Conservation (phyloP, 2,329 filamentous ascomycete species). For the Botrytis byssoidea region DNA sequence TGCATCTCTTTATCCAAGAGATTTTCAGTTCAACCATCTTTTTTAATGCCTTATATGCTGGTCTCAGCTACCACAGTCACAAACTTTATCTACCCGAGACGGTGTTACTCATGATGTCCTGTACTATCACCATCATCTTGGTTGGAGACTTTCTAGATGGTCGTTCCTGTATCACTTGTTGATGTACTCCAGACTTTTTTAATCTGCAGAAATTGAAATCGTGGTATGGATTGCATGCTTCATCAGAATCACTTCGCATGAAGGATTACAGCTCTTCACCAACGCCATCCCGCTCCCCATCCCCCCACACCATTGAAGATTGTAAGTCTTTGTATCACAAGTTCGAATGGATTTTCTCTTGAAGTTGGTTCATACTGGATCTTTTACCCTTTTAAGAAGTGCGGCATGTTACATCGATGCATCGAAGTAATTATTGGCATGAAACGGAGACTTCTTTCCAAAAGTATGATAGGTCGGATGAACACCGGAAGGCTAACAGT, state of each 20-base stretch:
- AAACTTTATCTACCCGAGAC: constrained; percentile 15
- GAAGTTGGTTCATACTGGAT: neutral
- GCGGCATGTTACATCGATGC: constrained; percentile 4
- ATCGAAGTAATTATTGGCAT: constrained; percentile 4
- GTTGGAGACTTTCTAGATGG: constrained; percentile 19
- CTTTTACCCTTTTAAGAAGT: neutral
- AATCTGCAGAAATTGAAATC: constrained; percentile 20
- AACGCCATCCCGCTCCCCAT: neutral
- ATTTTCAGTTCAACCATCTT: constrained; percentile 15
- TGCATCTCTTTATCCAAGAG: constrained; percentile 12
- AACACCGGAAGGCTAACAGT: constrained; percentile 9
- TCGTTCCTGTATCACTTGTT: constrained; percentile 16
- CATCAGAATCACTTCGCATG: constrained; percentile 16
- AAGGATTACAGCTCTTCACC: neutral
- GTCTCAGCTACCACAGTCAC: constrained; percentile 10
- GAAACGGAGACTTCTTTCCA: constrained; percentile 1
- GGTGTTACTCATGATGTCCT: constrained; percentile 12
- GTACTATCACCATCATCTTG: constrained; percentile 18
- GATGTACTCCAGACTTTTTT: constrained; percentile 19
- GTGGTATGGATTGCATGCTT: constrained; percentile 22
- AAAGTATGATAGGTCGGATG: constrained; percentile 17
- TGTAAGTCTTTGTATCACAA: neutral
- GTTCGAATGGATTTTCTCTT: neutral
- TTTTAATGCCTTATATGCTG: constrained; percentile 19
- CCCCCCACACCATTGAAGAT: neutral